Evolutionary conservation across 306 rosid species (phyloP), one percentile per base, ranked within the genome.

Genomic region (Ochetophila trinervis): DNA sequence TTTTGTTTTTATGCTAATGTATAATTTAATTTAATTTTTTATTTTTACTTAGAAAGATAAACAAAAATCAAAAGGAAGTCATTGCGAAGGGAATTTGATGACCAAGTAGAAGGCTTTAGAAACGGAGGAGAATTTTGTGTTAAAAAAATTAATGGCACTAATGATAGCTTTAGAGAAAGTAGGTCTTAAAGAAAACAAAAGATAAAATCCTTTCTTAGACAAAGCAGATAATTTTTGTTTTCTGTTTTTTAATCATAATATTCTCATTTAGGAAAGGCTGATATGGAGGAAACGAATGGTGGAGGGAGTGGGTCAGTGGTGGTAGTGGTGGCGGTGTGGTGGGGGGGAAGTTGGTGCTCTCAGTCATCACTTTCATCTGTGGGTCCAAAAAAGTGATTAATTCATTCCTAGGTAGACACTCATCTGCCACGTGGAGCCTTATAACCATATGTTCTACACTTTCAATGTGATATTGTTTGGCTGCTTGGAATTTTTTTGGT

Each of bases 161-260:
- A 50, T 64, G 69, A 64, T 64, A 32, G 45, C 56, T 64, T 64
- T 64, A 30, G 44, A 50, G 69, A 64, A 64, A 64, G 68, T 50
- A 44, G 45, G 18, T 50, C 11, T 27, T 10, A 51, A 64, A 64
- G 44, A 50, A 51, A 50, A 6, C 2, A 49, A 50, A 30, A 64
- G 68, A 64, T 32, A 16, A 64, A 50, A 34, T 64, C 69, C 58
- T 64, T 63, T 64, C 0, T 30, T 16, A 40, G 6, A 34, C 47
- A 10, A 49, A 64, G 13, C 18, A 7, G 42, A 8, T 22, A 37
- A 27, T 22, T 8, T n/a, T n/a, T n/a, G n/a, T n/a, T n/a, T n/a
- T n/a, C n/a, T n/a, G n/a, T n/a, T 32, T 48, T 4, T 32, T 48
- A 30, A 16, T 48, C 44, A 48, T 16, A 63, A 45, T 47, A 64